These are phyloP conservation scores for Cladorrhinum samala DNA, from an alignment of 495 filamentous ascomycete species.

Conservation along the genomic window DNA sequence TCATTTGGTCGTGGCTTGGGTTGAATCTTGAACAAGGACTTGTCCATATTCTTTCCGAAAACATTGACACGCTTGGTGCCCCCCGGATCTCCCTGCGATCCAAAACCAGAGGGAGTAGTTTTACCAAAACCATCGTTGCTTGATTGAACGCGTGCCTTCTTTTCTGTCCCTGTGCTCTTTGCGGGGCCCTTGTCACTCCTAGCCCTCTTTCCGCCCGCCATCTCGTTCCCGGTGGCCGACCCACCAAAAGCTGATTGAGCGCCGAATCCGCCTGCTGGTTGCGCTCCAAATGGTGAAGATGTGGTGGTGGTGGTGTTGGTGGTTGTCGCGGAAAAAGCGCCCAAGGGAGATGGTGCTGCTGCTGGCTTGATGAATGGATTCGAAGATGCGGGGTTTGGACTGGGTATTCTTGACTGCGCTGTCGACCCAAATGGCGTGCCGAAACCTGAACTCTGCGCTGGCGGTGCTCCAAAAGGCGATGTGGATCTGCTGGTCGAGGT, in stretches of 20 bases:
- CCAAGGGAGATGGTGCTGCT: background rate
- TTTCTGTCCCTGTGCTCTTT: too few species aligned
- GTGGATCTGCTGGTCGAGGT: background rate
- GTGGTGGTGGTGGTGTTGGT: background rate
- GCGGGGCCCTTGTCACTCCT: too few species aligned
- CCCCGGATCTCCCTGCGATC: slow-evolving; percentile 1
- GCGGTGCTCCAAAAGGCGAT: slow-evolving; percentile 8
- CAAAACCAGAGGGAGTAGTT: slow-evolving; percentile 2
- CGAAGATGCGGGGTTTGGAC: background rate
- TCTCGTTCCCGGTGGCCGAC: background rate
- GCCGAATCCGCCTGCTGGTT: slow-evolving; percentile 1
- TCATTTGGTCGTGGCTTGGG: slow-evolving; percentile 11
- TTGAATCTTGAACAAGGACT: background rate
- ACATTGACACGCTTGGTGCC: background rate
- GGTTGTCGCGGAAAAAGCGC: background rate
- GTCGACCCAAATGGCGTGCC: slow-evolving; percentile 5
- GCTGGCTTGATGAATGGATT: slow-evolving; percentile 9
- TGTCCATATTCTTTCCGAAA: background rate
- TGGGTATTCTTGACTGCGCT: slow-evolving; percentile 1
- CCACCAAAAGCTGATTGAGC: background rate
- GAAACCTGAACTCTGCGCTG: slow-evolving; percentile 4
- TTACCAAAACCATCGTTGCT: too few species aligned
- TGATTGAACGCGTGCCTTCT: too few species aligned
- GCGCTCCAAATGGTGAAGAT: slow-evolving; percentile 9
- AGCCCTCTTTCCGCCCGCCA: background rate